Base-by-base conservation (phyloP, 2,329 filamentous ascomycete species). In the Zalaria obscura region DNA sequence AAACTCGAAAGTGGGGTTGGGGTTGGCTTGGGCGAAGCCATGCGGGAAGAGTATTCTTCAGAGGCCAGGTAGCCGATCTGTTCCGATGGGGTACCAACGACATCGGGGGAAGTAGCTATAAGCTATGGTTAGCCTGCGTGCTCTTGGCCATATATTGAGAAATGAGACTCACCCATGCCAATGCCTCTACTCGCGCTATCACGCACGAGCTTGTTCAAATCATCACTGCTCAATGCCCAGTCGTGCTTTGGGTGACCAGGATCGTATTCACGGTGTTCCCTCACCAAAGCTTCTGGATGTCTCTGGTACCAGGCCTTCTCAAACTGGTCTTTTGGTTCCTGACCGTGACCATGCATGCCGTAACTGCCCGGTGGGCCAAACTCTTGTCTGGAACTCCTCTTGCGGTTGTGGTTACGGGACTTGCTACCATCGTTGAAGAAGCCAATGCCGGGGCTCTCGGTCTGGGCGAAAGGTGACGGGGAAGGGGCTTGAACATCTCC, bases 401-500 rank as follows among this genome's bases (percentile, higher is more conserved):
- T 85, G 47, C 86, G 78, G 40, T 62, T 57, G 44, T 70, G 66
- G 47, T 72, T 67, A 55, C 88, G 83, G 48, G 41, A 26, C 8
- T 46, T 60, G 57, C 57, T 69, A 55, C 67, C 68, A 48, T 75
- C 69, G 43, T 69, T 68, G 55, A 68, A 70, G 55, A 71, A 74
- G 29, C 69, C 70, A 52, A 72, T 61, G 33, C 67, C 67, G 31
- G 63, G 52, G 34, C 58, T 47, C 43, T 55, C 65, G 38, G 59
- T 54, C 40, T 60, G 50, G 10, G 56, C 54, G 45, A 62, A 66
- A 5, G 79, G 80, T 2, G 78, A 75, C 1, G 88, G 87, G 2
- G 88, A 91, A 2, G 91, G 91, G 9, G 91, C 91, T 65, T 98
- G 91, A 6, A 96, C 91, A 58, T 96, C 89, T 47, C 91, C 91